Evolutionary conservation across 2,329 filamentous ascomycete species (phyloP).

Genomic region (Colletotrichum lentis): DNA sequence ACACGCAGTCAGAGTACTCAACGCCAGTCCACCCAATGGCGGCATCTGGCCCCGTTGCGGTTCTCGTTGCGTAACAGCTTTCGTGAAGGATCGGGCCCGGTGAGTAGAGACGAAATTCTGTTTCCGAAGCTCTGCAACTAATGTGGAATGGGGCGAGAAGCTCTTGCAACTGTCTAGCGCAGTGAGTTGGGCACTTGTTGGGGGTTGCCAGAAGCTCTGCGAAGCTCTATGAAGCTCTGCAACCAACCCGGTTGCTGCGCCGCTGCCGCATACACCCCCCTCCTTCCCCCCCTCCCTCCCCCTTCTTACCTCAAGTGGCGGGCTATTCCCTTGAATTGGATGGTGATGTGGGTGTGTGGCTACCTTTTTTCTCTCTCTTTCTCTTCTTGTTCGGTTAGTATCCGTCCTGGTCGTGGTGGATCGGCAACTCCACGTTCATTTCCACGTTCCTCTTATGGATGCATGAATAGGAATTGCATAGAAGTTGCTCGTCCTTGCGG

Average conservation of each 20-base stretch:
- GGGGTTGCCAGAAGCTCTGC: slow-evolving; percentile 33
- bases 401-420: slow-evolving; percentile 23
- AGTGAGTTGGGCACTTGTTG: slow-evolving; percentile 9
- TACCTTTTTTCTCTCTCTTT: too few species aligned
- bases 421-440: slow-evolving; percentile 32
- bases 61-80: background rate
- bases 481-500: background rate
- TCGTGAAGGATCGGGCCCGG: slow-evolving; percentile 8
- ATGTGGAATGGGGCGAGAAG: slow-evolving; percentile 8
- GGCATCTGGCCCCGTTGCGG: background rate
- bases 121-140: slow-evolving; percentile 25
- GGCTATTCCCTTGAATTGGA: background rate
- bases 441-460: slow-evolving; percentile 17
- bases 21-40: background rate
- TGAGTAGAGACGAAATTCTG: slow-evolving; percentile 13
- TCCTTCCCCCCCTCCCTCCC: background rate
- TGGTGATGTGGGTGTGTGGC: background rate
- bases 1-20: background rate
- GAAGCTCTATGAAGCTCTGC: slow-evolving; percentile 33
- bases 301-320: background rate
- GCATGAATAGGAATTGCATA: slow-evolving; percentile 6
- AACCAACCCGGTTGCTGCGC: slow-evolving; percentile 17
- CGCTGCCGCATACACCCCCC: slow-evolving; percentile 5
- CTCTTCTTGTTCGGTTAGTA: background rate
- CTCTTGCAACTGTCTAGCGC: slow-evolving; percentile 34